Conservation (phyloP, 768 basidiomycete genomes). For the Psilocybe azurescens region DNA sequence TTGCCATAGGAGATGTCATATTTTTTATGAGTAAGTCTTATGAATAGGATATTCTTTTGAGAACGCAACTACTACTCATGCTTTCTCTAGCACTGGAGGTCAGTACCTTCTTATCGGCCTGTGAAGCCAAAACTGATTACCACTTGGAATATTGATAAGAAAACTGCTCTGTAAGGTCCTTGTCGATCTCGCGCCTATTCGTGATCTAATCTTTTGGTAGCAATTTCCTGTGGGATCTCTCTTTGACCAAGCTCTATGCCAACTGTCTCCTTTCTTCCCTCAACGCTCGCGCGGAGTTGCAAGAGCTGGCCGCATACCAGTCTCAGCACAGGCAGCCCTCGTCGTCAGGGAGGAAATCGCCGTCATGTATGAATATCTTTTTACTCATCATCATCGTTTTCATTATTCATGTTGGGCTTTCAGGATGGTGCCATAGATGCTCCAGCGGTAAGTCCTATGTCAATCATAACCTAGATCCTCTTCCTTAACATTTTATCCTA, state of each 20-base stretch:
- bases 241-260: conserved; percentile 52
- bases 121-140: neutral
- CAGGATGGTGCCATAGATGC: conserved; percentile 16
- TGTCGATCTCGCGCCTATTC: neutral
- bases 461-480: neutral
- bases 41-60: neutral
- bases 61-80: too few relatives aligned
- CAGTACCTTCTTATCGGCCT: neutral
- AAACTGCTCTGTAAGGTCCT: conserved; percentile 45
- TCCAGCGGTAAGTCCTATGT: conserved; percentile 20
- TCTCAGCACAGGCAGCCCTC: conserved; percentile 28
- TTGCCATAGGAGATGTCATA: conserved; percentile 46
- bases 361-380: conserved; percentile 11
- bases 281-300: conserved; percentile 45
- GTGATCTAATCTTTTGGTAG: conserved; percentile 20
- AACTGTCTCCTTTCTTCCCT: conserved; percentile 55
- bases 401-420: neutral
- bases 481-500: neutral
- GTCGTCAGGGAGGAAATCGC: conserved; percentile 26
- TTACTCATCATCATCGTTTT: neutral
- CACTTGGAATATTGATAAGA: conserved; percentile 29
- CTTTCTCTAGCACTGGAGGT: conserved; percentile 39
- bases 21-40: conserved; percentile 47
- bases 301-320: conserved; percentile 29
- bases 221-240: conserved; percentile 56